phyloP scores from a whole-genome alignment of 2,329 filamentous ascomycete species.

The Lecanosticta acicola region DNA sequence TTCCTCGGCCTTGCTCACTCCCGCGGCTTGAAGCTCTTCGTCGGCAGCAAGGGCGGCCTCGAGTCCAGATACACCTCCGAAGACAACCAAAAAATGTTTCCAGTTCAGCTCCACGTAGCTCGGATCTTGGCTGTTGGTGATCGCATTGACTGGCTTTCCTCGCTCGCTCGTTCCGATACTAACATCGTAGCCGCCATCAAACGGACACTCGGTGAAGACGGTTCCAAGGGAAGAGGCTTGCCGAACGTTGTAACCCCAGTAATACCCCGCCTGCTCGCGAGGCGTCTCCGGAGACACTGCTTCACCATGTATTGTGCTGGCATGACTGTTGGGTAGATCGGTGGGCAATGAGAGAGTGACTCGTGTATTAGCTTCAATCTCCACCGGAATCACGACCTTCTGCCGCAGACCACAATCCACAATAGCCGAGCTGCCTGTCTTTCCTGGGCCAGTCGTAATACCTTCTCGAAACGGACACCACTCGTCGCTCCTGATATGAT shows the following conservation, averaged over 20 bases:
- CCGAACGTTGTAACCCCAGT: conserved; percentile 76
- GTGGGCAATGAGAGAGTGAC: conserved; percentile 64
- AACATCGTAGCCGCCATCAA: conserved; percentile 72
- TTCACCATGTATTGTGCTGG: conserved; percentile 8
- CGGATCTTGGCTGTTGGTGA: conserved; percentile 42
- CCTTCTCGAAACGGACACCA: conserved; percentile 78
- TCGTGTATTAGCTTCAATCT: conserved; percentile 64
- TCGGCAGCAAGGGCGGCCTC: conserved; percentile 67
- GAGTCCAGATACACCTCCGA: conserved; percentile 74
- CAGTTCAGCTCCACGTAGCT: conserved; percentile 33
- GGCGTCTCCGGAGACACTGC: conserved; percentile 61
- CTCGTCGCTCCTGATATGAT: conserved; percentile 70
- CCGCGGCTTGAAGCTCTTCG: conserved; percentile 53
- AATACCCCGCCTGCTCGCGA: conserved; percentile 71
- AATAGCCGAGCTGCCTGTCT: conserved; percentile 37
- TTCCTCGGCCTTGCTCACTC: conserved; percentile 59
- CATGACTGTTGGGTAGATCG: conserved; percentile 29
- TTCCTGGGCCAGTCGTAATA: conserved; percentile 48
- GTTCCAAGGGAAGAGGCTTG: conserved; percentile 60
- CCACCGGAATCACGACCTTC: conserved; percentile 50
- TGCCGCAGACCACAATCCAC: conserved; percentile 48
- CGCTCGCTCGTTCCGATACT: conserved; percentile 80
- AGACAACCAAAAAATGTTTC: conserved; percentile 69
- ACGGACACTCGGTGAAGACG: conserved; percentile 72
- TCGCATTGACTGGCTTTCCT: conserved; percentile 40